Base-by-base conservation (phyloP, 768 basidiomycete species). In the Holtermannia corniformis region DNA sequence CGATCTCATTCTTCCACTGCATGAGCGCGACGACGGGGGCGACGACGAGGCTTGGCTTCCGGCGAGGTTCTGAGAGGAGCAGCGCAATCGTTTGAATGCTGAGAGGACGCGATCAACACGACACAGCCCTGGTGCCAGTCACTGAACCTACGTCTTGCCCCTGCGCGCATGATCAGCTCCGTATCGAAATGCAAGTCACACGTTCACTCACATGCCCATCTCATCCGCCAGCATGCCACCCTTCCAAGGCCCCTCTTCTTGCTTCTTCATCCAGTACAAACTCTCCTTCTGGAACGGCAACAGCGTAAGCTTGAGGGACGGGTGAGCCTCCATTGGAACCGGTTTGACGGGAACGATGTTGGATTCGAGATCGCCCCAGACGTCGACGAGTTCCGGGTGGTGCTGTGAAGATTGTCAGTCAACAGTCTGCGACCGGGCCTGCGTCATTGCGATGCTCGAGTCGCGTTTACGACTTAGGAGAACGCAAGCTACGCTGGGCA, bases 1-100 rank as follows among this genome's bases (percentile, higher is more conserved):
- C 80, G 55, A 99, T 88, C 72, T 99, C 95, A 69, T 91, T 90
- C 64, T 81, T 81, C 95, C 95, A 97, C 74, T 99, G 79, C 76
- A 79, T 78, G 50, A 81, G 76, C 11, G 80, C 79, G 44, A 79
- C 80, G 21, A 76, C 75, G 3, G 75, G 75, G 19, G 95, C 95
- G 24, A 99, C 79, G 26, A 99, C 87, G 20, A 99, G 79, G 60
- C 91, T 93, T 2, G 91, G 90, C 67, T 81, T 85, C 55, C 77
- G 74, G 45, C 78, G 68, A 63, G 65, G 68, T 48, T 91, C 87
- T 1, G 85, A 81, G 3, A 92, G 81, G 32, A 99, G 77, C 37
- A 97, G 77, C 0, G 91, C 80, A 47, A 99, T 92, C 59, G 91
- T 89, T 68, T 99, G 95, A 54, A 99, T 97, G 0, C 93, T 99